Base-by-base conservation (phyloP, 164 flowering plant genomes). In the Chimonanthus praecox region DNA sequence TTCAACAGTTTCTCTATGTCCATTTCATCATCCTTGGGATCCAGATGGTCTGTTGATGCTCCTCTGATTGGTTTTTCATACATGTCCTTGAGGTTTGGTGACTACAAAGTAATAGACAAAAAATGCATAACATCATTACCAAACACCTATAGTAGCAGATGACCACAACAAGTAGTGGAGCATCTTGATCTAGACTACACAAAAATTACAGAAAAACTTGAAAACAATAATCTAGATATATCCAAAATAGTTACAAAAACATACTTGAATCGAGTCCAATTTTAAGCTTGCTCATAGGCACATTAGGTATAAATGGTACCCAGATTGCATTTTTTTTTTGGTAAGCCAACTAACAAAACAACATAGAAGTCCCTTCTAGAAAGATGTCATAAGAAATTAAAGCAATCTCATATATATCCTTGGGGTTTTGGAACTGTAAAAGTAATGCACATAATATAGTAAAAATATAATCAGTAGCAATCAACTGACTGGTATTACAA, bases 1-100 rank as follows among this genome's bases (percentile, higher is more conserved):
- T 84, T 88, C 85, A 85, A 72, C 20, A 88, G 82, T 50, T 75
- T 78, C 74, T 58, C 81, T 6, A 85, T 73, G 68, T 80, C 83
- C 84, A 83, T 47, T 46, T 68, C 66, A 2, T 58, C 68, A 43
- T 70, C 82, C 65, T 73, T 69, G 6, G 49, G 1, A 18, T 83
- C 87, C 76, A 67, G 67, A 43, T 58, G 15, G 15, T 48, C 64
- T 13, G 47, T 33, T 1, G 80, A 71, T n/a, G 58, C 62, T 68
- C 6, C 43, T 15, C 21, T 18, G 3, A 33, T 70, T 75, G 78
- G 79, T 50, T 76, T 78, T 65, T 74, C 6, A 54, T 73, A 73
- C 75, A 73, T 73, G 67, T 73, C 71, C 64, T 67, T 67, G 65
- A 73, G 43, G 64, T 21, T 67, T 54, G 75, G 45, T 45, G 75